Evolutionary conservation across 2,329 filamentous ascomycete species (phyloP), one percentile per base, ranked within the genome.

Genomic region (Fusarium brachygibbosum): DNA sequence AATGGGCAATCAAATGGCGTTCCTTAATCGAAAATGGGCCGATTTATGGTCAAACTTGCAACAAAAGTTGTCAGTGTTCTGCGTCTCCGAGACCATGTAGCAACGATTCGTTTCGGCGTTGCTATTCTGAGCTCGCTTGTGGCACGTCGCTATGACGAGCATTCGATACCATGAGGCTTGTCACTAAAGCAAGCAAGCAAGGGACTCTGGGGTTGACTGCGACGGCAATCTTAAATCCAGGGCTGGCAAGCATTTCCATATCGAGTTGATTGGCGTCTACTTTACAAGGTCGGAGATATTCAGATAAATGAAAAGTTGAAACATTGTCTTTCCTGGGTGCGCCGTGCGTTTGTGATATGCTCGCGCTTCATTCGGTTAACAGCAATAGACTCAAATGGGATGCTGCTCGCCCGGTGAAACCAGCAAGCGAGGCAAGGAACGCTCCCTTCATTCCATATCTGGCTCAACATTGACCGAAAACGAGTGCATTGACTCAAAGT

Each of bases 361-460:
- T 49, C 35, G 49, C 49, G 37, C 59, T 65, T 55, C 38, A 23
- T 42, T 50, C 52, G 44, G 46, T 48, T 42, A 50, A 49, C 29
- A 35, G 16, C 28, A 21, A 51, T 38, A 52, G 45, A 29, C 19
- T 37, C 21, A 25, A 50, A 51, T 45, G 35, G 34, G 50, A 34
- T 63, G 35, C 49, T 63, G 51, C 35, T 48, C 54, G 49, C 11
- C 31, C 21, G 14, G 41, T 63, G 60, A 63, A 63, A 63, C 60
- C 25, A 56, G 16, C 57, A 63, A 56, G 41, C 58, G 35, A 63
- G 41, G 35, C 31, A n/a, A 53, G 32, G 40, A 41, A 35, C 37
- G 17, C 58, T 66, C 62, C 58, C 62, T 69, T 68, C 62, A 68
- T 69, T 67, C 63, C 66, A 53, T 38, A 21, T 29, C 28, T 29